Evolutionary conservation across 805 yeast species (phyloP), one percentile per base, ranked within the genome.

Genomic region (Saturnispora ahearnii): DNA sequence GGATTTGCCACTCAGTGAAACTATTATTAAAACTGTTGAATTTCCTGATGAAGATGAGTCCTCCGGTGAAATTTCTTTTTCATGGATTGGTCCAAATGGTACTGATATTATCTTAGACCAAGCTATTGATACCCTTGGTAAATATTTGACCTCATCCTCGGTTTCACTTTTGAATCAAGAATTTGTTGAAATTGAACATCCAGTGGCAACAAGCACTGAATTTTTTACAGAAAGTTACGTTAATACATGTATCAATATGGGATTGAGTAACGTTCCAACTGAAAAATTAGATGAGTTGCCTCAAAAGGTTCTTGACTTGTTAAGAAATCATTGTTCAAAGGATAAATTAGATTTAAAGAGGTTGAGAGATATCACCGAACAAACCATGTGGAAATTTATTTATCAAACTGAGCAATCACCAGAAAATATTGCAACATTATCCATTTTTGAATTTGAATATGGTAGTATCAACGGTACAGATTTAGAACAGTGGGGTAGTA

Each of bases 11-110:
- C 73, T 65, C 37, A 48, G 57, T 3, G 60, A 74, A 46, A 64
- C 69, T 2, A 61, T 73, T 5, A 66, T 75, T 11, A 72, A 76
- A 36, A 72, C 70, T 4, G 76, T 89, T 26, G 82, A 80, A 51
- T 93, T 93, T 60, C 96, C 98, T 2, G 98, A 93, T 59, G 74
- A 79, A 51, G 96, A 88, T 60, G 97, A 89, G 65, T 73, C 85
- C 11, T 77, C 81, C 65, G 95, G 96, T 34, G 93, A 87, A 58
- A 59, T 87, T 1, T 59, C 74, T 15, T 66, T 93, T 26, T 71
- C 85, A 3, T 90, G 96, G 91, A 73, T 87, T 45, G 97, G 97
- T 7, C 95, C 96, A 8, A 68, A 71, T 12, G 76, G 75, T 36
- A 61, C 65, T 9, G 78, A 83, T 40, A 61, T 71, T 12, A 60